Evolutionary conservation across 345 rosid species (phyloP), one percentile per base, ranked within the genome.

Genomic region (Murraya koenigii): DNA sequence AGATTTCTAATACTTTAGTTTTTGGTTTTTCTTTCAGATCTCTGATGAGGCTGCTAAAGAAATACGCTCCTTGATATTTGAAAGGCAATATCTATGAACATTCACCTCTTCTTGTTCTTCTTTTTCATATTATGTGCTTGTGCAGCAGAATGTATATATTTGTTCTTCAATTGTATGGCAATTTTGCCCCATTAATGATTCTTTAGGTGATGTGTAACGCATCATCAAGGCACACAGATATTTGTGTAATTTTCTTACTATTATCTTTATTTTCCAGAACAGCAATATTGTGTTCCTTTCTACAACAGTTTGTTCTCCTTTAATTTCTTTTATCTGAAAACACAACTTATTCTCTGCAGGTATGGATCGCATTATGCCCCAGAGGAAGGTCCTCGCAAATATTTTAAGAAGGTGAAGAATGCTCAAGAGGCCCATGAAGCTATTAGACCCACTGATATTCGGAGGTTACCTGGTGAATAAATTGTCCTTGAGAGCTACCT

Each of bases 391-490:
- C 88, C 89, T 59, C 95, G 92, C 49, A 96, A 91, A 80, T 94
- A 85, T 88, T 94, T 89, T 82, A 96, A 88, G 87, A 96, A 91
- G 86, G 97, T 96, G 79, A 96, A 96, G 85, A 96, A 96, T 85
- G 93, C 98, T 82, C 98, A 92, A 82, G 99, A 96, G 87, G 97
- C 99, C 77, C 99, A 96, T 84, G 99, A 96, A 90, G 99, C 99
- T 81, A 90, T 96, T 80, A 89, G 99, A 83, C 99, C 99, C 75
- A 96, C 99, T 62, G 85, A 88, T 86, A 84, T 92, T 71, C 82
- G 85, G 85, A 85, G 92, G 79, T 84, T 91, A 71, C 99, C 99
- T 33, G 92, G 99, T 96, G 89, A 80, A 80, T 71, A 64, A 66
- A 71, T 72, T 72, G n/a, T 63, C 54, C 25, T 61, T 74, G 75